Conservation (phyloP, 2,329 filamentous ascomycete genomes). For the Metarhizium guizhouense region DNA sequence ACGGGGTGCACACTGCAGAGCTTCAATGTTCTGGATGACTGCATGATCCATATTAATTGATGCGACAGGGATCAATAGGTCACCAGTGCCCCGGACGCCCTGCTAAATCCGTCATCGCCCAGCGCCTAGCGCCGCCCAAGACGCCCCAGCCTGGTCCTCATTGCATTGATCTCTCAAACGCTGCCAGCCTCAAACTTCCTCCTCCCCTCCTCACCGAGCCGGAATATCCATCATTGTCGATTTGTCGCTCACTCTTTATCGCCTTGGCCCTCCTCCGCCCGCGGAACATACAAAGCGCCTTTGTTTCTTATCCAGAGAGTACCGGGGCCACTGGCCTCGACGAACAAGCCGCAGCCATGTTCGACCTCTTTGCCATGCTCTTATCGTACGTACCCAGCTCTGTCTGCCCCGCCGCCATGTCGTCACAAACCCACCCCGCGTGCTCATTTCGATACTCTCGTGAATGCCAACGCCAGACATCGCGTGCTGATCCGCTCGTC, state of each 20-base stretch:
- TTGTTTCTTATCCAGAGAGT: background rate
- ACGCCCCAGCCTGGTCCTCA: no score
- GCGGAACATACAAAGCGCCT: background rate
- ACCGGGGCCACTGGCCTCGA: conserved; percentile 12
- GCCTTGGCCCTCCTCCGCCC: background rate
- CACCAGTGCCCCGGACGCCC: background rate
- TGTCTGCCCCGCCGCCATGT: conserved; percentile 8
- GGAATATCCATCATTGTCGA: background rate
- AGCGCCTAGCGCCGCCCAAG: no score
- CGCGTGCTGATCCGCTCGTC: conserved; percentile 2
- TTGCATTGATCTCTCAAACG: no score
- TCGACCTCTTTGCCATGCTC: conserved; percentile 68
- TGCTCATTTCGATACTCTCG: conserved; percentile 1
- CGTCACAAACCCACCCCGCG: conserved; percentile 8
- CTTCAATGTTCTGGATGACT: background rate
- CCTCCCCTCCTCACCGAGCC: background rate
- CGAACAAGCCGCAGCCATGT: conserved; percentile 44
- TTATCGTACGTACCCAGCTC: conserved; percentile 54
- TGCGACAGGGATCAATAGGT: no score
- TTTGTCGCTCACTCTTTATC: background rate
- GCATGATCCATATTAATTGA: no score
- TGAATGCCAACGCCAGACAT: conserved; percentile 4
- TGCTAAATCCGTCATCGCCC: background rate
- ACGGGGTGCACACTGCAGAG: background rate
- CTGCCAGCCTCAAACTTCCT: background rate